Evolutionary conservation across 306 rosid genomes (phyloP), one percentile per base, ranked within the genome.

Genomic region (Cajanus cajan): DNA sequence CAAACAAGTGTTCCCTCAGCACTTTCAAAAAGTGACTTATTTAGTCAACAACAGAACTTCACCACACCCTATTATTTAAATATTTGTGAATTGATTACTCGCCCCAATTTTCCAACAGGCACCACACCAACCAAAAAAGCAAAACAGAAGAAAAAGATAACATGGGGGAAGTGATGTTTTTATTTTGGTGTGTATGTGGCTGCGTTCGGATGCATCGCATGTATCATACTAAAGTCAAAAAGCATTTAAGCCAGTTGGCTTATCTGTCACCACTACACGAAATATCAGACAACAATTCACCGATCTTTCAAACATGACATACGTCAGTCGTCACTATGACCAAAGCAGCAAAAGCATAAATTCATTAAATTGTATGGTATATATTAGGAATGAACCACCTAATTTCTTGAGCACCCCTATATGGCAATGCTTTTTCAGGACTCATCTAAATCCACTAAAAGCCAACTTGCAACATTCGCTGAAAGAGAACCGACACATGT

Each of bases 51-150:
- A 39, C 37, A 65, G 50, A 24, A 54, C 43, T 13, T 57, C 28
- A 77, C 3, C 18, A 40, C 68, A 67, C 58, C 57, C 82, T 51
- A 78, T 24, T 67, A 68, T 67, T 24, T 39, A 59, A 14, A 39
- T 41, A 77, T 51, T 41, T 7, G 39, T 31, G 50, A 57, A 41
- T 68, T 55, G 54, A 51, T 51, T 28, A 68, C 55, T 24, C 5
- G 31, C 76, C 68, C 51, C 37, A 40, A 12, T 78, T 78, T 55
- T 68, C 58, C 74, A 77, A 66, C 36, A 66, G 75, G 36, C 67
- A 67, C 75, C 68, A 39, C n/a, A 68, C 59, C 82, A 57, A 57
- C 59, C 47, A 16, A 75, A 64, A 79, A 79, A 37, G 71, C 64
- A 79, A 34, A 33, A 18, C 8, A 24, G 11, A 0, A 22, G 39